These are phyloP conservation scores for Gaertneriomyces sp. DNA, from an alignment of 192 early-diverging fungal species.

Conservation along the genomic window DNA sequence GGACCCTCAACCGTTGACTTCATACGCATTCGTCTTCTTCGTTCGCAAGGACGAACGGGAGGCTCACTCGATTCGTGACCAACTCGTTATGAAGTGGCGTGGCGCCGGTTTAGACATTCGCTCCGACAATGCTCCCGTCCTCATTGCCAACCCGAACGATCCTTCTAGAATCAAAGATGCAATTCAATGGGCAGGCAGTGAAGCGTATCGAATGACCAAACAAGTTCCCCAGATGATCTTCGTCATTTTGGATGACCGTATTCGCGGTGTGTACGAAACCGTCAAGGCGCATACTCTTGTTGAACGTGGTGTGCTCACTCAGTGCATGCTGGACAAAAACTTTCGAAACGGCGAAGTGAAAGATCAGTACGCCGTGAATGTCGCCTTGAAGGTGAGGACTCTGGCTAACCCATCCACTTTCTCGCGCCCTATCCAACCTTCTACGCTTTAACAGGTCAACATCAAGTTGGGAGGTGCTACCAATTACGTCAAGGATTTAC, in stretches of 20 bases:
- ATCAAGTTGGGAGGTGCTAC: conserved; percentile 63
- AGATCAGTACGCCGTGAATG: conserved; percentile 79
- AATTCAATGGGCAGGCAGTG: conserved; percentile 39
- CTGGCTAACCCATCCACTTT: too few relatives aligned
- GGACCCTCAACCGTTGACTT: neutral
- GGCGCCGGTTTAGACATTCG: conserved; percentile 5
- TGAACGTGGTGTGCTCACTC: conserved; percentile 74
- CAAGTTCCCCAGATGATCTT: conserved; percentile 62
- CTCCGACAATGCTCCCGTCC: conserved; percentile 11
- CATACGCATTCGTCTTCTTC: conserved; percentile 32
- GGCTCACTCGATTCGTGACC: conserved; percentile 17
- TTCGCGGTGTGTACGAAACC: conserved; percentile 59
- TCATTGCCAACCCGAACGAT: conserved; percentile 27
- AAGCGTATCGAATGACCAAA: conserved; percentile 36
- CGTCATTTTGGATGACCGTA: conserved; percentile 40
- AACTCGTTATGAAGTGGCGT: conserved; percentile 2
- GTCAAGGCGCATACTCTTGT: conserved; percentile 81
- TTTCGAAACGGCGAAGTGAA: conserved; percentile 33
- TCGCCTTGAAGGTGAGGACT: conserved; percentile 67
- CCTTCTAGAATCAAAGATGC: conserved; percentile 53
- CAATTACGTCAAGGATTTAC: conserved; percentile 26
- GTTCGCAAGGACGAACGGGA: conserved; percentile 7
- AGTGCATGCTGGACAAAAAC: conserved; percentile 66
- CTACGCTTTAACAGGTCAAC: conserved; percentile 47
- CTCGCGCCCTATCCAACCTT: neutral